A percentile compares a stretch with the other conserved stretches of the same genome.
phyloP scores from a whole-genome alignment of 495 filamentous ascomycete genomes.

The Hamigera avellanea region DNA sequence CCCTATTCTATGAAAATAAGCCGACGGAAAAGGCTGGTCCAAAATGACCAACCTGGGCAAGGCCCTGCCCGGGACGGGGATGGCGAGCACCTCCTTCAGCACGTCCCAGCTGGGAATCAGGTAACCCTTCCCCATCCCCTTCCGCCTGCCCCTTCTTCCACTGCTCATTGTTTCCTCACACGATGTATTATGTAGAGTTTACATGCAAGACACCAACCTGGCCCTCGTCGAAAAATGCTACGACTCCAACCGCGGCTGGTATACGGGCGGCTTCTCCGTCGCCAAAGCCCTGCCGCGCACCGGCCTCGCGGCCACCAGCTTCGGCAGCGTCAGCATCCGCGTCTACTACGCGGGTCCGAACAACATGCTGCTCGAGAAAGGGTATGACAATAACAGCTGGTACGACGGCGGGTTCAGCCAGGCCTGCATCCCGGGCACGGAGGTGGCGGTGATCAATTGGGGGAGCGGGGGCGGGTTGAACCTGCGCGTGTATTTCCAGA shows the following conservation, averaged over 20 bases:
- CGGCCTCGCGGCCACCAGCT: constrained; percentile 8
- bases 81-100: constrained; percentile 6
- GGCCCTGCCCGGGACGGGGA: constrained; percentile 6
- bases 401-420: constrained; percentile 2
- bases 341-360: constrained; percentile 4
- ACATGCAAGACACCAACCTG: constrained; percentile 2
- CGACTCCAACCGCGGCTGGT: constrained; percentile 10
- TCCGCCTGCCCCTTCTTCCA: not conserved
- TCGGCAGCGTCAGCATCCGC: not conserved
- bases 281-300: constrained; percentile 1
- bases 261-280: constrained; percentile 2
- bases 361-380: constrained; percentile 2
- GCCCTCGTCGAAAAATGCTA: constrained; percentile 4
- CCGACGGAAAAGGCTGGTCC: constrained; percentile 4
- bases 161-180: no score
- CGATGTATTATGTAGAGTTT: constrained; percentile 9
- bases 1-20: constrained; percentile 1
- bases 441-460: constrained; percentile 7
- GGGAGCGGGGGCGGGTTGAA: constrained; percentile 1
- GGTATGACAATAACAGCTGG: constrained; percentile 3
- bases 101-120: not conserved
- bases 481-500: constrained; percentile 11
- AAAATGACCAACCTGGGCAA: constrained; percentile 7
- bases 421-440: constrained; percentile 6
- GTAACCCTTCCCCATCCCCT: not conserved